Percentiles rank a stretch among this genome's conserved stretches.
Conservation (phyloP, 1,139 yeast species). For the Kodamaea ohmeri region DNA sequence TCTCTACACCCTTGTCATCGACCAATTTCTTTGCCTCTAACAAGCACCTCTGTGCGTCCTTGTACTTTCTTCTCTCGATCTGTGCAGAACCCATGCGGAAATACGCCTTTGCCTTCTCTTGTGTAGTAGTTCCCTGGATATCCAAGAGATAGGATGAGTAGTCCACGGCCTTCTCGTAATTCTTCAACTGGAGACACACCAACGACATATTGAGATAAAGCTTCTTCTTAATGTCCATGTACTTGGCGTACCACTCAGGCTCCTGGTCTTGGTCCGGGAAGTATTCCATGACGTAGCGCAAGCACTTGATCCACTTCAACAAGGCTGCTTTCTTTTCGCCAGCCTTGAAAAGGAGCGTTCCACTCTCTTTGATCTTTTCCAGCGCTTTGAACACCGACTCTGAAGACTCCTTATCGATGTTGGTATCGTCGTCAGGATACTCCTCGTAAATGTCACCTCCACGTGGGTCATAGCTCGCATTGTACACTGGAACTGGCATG, state of each 20-base stretch:
- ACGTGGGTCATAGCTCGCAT: conserved; percentile 56
- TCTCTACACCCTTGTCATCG: conserved; percentile 47
- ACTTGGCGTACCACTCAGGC: conserved; percentile 49
- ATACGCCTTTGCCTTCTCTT: conserved; percentile 59
- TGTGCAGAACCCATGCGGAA: conserved; percentile 60
- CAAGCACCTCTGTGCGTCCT: conserved; percentile 50
- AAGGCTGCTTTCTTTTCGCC: conserved; percentile 51
- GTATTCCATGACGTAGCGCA: conserved; percentile 66
- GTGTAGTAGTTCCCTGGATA: conserved; percentile 29
- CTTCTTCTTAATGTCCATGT: conserved; percentile 56
- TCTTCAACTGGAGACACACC: conserved; percentile 45
- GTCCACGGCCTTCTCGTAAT: conserved; percentile 45
- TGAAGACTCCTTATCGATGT: conserved; percentile 57
- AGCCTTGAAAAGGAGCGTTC: conserved; percentile 54
- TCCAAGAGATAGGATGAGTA: conserved; percentile 59
- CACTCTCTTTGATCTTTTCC: conserved; percentile 60
- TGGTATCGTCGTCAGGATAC: conserved; percentile 66
- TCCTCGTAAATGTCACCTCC: conserved; percentile 77
- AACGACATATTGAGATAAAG: conserved; percentile 60
- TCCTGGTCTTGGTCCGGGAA: conserved; percentile 70
- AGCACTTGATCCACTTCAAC: conserved; percentile 60
- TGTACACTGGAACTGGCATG: conserved; percentile 53
- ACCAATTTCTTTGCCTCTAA: conserved; percentile 41
- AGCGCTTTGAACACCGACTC: conserved; percentile 53
- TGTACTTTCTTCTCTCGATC: conserved; percentile 40